Evolutionary conservation across 306 rosid genomes (phyloP).

Genomic region (Castanea crenata): DNA sequence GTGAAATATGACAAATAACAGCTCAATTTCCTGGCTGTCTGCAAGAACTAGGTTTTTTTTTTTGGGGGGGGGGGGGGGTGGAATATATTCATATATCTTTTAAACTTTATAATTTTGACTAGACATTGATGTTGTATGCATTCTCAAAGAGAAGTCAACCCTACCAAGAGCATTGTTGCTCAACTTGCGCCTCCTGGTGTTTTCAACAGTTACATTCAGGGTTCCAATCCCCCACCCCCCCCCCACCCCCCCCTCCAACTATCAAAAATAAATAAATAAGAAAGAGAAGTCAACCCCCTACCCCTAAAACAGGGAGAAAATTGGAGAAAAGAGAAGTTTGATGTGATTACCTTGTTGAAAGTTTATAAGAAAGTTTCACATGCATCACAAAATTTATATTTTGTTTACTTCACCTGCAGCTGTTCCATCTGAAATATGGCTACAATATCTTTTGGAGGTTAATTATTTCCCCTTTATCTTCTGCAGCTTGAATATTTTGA

Average conservation of each 20-base stretch:
- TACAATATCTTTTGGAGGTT: not conserved
- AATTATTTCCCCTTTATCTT: conserved; percentile 27
- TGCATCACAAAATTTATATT: not conserved
- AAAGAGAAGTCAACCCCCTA: not conserved
- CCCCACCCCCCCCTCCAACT: too few relatives aligned
- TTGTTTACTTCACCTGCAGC: conserved; percentile 5
- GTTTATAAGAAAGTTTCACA: not conserved
- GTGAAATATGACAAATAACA: not conserved
- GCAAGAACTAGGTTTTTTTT: not conserved
- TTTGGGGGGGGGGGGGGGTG: too few relatives aligned
- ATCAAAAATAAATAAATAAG: not conserved
- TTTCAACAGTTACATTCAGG: too few relatives aligned
- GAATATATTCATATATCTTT: not conserved
- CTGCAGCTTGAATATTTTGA: conserved; percentile 97
- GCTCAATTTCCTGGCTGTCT: not conserved
- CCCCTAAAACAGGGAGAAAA: not conserved
- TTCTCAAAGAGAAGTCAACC: not conserved
- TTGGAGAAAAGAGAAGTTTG: not conserved
- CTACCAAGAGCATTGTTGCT: too few relatives aligned
- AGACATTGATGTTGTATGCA: not conserved
- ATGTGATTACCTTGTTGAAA: not conserved
- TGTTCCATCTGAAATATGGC: not conserved
- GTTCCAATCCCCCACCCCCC: too few relatives aligned
- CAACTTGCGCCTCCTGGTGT: too few relatives aligned
- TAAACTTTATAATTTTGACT: not conserved